These are phyloP conservation scores for Penicillium salamii DNA, from an alignment of 495 filamentous ascomycete genomes.

Conservation along the genomic window DNA sequence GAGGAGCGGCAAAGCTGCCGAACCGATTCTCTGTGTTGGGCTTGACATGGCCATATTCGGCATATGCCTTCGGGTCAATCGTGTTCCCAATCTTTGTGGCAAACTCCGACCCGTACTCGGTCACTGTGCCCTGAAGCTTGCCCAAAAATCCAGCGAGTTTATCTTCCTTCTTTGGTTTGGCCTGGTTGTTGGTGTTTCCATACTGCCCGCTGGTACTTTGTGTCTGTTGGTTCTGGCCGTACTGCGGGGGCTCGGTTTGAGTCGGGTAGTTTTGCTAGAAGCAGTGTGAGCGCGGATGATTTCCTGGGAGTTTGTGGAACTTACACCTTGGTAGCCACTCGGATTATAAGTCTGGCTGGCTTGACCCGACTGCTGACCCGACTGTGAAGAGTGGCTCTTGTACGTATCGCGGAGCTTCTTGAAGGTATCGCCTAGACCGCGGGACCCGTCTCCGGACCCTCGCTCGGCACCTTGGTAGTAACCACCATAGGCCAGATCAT, in stretches of 20 bases:
- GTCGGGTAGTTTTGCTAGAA: constrained; percentile 13
- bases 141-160: constrained; percentile 51
- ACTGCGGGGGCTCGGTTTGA: constrained; percentile 16
- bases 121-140: constrained; percentile 54
- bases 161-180: constrained; percentile 40
- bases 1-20: constrained; percentile 74
- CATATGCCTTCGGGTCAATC: constrained; percentile 49
- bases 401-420: constrained; percentile 47
- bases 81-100: constrained; percentile 47
- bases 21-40: constrained; percentile 62
- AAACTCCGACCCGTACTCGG: constrained; percentile 49
- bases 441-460: constrained; percentile 32
- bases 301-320: not conserved
- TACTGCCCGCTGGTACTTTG: constrained; percentile 13
- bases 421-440: constrained; percentile 56
- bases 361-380: constrained; percentile 5
- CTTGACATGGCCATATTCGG: constrained; percentile 44
- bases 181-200: constrained; percentile 22
- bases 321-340: constrained; percentile 15
- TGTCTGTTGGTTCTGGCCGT: constrained; percentile 13
- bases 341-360: constrained; percentile 12
- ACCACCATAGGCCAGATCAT: constrained; percentile 58
- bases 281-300: not conserved
- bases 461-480: constrained; percentile 37
- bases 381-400: constrained; percentile 29